Base-by-base conservation (phyloP, 179 eudicot species). In the Pouteria campechiana region DNA sequence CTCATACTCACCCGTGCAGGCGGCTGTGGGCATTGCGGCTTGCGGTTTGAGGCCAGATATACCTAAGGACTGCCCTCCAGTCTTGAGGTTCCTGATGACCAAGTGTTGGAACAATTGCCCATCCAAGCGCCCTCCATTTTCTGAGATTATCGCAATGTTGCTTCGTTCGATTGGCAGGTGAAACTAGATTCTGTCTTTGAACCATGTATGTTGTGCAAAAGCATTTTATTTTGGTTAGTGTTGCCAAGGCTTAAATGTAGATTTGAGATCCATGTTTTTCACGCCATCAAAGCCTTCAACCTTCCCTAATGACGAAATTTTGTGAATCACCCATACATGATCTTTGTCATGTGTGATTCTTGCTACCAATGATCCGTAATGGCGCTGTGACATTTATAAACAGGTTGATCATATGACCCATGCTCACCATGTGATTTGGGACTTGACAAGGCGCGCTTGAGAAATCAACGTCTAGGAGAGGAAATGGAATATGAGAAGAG, bases 41-140 rank as follows among this genome's bases (percentile, higher is more conserved):
- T 89, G 97, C 47, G 97, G 97, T 40, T 83, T 89, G 29, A 81
- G 97, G 58, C 97, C 97, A 17, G 97, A 89, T 8, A 85, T 89
- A 42, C 97, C 97, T 9, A 86, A 85, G 54, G 81, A 75, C 43
- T 89, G 97, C 66, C 93, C 95, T 18, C 95, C 55, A 42, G 50
- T 72, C 25, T 65, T 89, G 39, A 72, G 63, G 49, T 64, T 81
- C 6, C 54, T 89, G 36, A 81, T 89, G 95, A 40, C 42, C 20
- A 81, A 76, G 53, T 85, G 97, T 69, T 89, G 97, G 97, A 68
- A 81, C 77, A 72, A 52, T 62, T 61, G 46, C 62, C 97, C 97
- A 37, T 58, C 89, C 9, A 81, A 76, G 46, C 95, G 97, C 5
- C 95, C 97, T 37, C 72, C 50, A 17, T 89, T 85, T 36, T 65